Evolutionary conservation across 2,329 filamentous ascomycete genomes (phyloP), one percentile per base, ranked within the genome.

Genomic region (Aureobasidium namibiae): DNA sequence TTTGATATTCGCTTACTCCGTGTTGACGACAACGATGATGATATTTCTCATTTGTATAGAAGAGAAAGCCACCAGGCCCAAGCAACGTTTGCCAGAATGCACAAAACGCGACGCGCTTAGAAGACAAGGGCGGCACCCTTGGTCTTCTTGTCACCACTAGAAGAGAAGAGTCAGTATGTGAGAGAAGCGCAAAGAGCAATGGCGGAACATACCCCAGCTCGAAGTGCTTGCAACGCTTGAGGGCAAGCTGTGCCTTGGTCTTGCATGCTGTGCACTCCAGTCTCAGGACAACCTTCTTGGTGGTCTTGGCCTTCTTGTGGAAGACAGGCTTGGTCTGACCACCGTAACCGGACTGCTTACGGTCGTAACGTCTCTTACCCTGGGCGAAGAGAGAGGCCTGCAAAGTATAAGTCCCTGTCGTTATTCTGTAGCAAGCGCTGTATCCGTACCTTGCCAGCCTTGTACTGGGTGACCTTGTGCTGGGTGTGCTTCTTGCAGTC

Each of bases 151-250:
- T 99, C 94, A 86, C 94, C 94, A 87, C 94, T 95, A 71, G 62
- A 65, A 21, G 56, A 11, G n/a, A 63, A 66, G 65, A n/a, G 63
- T 61, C 60, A 52, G 72, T 82, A 75, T 82, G 14, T 21, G 78
- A 66, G 72, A 26, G n/a, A 45, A 11, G 24, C 8, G 18, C 4
- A 18, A 18, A 21, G 4, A 10, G 31, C 6, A 44, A 42, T 44
- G 63, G 23, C 5, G 18, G 10, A 65, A 85, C 90, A 67, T 91
- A 95, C 90, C 91, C 94, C 75, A 99, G 83, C 84, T 99, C 94
- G 82, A 99, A 99, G 86, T 99, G 94, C 89, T 99, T 99, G 91
- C 94, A 99, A 77, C 94, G 90, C 89, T 99, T 99, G 80, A 99
- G 84, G 71, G 94, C 85, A 75, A 99, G 85, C 84, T 99, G 91